phyloP scores from a whole-genome alignment of 148 eudicot genomes.

The Gaultheria prostrata region DNA sequence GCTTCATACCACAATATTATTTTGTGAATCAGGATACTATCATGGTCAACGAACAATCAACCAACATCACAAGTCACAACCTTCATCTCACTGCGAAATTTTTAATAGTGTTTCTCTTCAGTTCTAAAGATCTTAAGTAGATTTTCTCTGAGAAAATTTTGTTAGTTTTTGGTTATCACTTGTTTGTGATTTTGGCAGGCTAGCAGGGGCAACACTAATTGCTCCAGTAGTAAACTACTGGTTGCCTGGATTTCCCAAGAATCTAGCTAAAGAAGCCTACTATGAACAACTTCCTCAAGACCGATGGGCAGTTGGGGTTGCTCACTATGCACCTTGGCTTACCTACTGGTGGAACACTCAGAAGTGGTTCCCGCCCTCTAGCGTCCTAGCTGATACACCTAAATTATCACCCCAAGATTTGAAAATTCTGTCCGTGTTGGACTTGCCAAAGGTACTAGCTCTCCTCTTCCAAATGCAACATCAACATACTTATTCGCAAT shows the following conservation, averaged over 20 bases:
- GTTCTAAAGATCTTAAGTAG: not conserved
- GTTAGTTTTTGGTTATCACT: not conserved
- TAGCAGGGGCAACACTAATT: slow-evolving; percentile 37
- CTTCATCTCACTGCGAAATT: too few relatives aligned
- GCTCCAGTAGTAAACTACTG: slow-evolving; percentile 50
- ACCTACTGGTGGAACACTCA: slow-evolving; percentile 66
- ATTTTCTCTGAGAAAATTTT: not conserved
- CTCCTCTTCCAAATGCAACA: not conserved
- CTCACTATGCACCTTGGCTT: slow-evolving; percentile 46
- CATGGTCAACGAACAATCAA: not conserved
- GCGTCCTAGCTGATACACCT: slow-evolving; percentile 23
- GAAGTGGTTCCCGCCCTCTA: slow-evolving; percentile 33
- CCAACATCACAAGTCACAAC: too few relatives aligned
- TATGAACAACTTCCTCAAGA: slow-evolving; percentile 27
- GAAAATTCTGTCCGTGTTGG: slow-evolving; percentile 20
- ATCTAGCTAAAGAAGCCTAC: slow-evolving; percentile 36
- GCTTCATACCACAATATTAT: not conserved
- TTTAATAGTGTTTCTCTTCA: not conserved
- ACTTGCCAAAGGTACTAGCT: slow-evolving; percentile 23
- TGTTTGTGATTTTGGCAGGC: slow-evolving; percentile 26
- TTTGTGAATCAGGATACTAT: not conserved
- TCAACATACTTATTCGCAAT: not conserved
- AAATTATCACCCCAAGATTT: slow-evolving; percentile 26
- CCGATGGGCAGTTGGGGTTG: slow-evolving; percentile 43
- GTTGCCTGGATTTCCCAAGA: slow-evolving; percentile 37